Evolutionary conservation across 1,284 basidiomycete genomes (phyloP).

Genomic region (Sanghuangporus weigelae): DNA sequence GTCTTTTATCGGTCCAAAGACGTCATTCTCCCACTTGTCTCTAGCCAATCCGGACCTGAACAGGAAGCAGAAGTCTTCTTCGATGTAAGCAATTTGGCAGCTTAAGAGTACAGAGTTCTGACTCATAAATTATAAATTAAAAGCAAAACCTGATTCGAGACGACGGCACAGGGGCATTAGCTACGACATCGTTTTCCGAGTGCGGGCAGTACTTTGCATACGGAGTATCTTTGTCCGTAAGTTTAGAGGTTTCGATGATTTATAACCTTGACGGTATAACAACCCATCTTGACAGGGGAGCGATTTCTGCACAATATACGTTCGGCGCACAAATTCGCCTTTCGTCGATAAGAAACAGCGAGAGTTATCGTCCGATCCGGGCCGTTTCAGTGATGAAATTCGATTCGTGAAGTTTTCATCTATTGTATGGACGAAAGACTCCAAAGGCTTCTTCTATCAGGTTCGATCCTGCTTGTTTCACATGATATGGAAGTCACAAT

Average conservation of each 20-base stretch:
- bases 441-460: conserved; percentile 81
- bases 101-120: conserved; percentile 1
- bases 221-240: conserved; percentile 65
- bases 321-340: conserved; percentile 58
- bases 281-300: conserved; percentile 47
- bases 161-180: conserved; percentile 70
- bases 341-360: conserved; percentile 38
- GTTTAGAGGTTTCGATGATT: conserved; percentile 17
- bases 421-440: conserved; percentile 71
- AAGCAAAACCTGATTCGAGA: conserved; percentile 65
- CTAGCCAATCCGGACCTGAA: conserved; percentile 34
- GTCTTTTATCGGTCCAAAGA: conserved; percentile 66
- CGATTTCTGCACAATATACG: conserved; percentile 67
- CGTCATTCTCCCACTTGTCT: conserved; percentile 46
- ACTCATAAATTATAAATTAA: conserved; percentile 6
- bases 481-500: background rate
- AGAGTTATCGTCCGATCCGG: conserved; percentile 39
- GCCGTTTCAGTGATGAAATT: conserved; percentile 59
- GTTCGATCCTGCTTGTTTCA: conserved; percentile 30
- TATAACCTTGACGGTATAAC: background rate
- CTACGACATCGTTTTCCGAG: conserved; percentile 54
- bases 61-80: conserved; percentile 65
- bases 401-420: conserved; percentile 73
- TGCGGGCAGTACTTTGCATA: conserved; percentile 73
- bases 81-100: conserved; percentile 43